Base-by-base conservation (phyloP, 306 rosid genomes). In the Cucumis hystrix region DNA sequence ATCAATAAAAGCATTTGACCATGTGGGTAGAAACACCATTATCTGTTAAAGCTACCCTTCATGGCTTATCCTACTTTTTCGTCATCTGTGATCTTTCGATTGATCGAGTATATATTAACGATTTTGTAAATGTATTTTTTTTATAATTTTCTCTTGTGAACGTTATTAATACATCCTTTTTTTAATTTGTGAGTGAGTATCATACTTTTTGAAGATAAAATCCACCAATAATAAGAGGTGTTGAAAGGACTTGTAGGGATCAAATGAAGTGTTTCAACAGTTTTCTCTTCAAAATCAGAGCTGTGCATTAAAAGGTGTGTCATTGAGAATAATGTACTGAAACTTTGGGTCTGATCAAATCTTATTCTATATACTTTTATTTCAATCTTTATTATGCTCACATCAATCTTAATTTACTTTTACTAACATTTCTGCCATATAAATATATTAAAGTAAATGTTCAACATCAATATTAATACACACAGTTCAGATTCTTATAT, bases 211-310 rank as follows among this genome's bases (percentile, higher is more conserved):
- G 18, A 41, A 68, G 55, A 67, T 35, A 40, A 18, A 10, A 40
- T 1, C 30, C 54, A 65, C 51, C 72, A 65, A 65, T 65, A 65
- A 35, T 37, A 65, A 37, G 49, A 18, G 15, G n/a, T 65, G 74
- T 20, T 40, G 74, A 67, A 66, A 67, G 52, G 72, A 66, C 21
- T 5, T n/a, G 51, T 18, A 66, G 47, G 45, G 17, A 21, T 41
- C 74, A 40, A 68, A 68, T 68, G 55, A 68, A 18, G 52, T 68
- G 1, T 47, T 3, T 47, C 55, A 41, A 68, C 33, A 40, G 74
- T 67, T 67, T 67, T 67, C 18, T 4, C 74, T 68, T 68, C 74
- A 68, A 41, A 68, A 68, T 41, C 74, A 40, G 73, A 67, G 73
- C 33, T 67, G 9, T 67, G 9, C 73, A 10, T 67, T 40, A 67